Base-by-base conservation (phyloP, 345 rosid species). In the Camelina neglecta region DNA sequence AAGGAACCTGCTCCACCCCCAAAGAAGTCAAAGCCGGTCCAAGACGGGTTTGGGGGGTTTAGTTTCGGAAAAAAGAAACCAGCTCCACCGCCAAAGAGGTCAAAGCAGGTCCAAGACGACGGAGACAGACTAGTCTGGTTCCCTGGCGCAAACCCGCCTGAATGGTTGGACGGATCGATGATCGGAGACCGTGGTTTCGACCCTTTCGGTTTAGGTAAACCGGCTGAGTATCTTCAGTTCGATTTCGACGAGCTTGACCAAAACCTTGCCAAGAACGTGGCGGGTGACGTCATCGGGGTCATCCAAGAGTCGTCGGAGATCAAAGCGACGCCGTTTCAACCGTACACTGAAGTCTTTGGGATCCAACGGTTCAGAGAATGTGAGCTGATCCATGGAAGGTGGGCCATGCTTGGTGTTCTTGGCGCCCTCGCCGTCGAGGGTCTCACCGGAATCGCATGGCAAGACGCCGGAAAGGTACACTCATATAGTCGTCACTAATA, bases 131-230 rank as follows among this genome's bases (percentile, higher is more conserved):
- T 82, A 2, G 88, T 92, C 0, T 92, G 97, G 96, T 85, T 83
- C 73, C 98, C 92, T 0, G 86, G 90, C 0, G 97, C 91, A 8
- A 71, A 1, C 11, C 87, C 91, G 0, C 97, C 93, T 0, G 90
- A 84, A 72, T 92, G 94, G 94, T 83, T 90, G 1, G 97, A 94
- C 54, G 92, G 96, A 20, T 69, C 89, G 7, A 82, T 94, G 93
- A 82, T 89, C 4, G 95, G 97, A 35, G 97, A 92, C 84, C 83
- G 90, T 21, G 96, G 98, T 33, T 94, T 94, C 41, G 97, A 94
- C 60, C 98, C 98, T 0, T 83, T 92, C 21, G 96, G 95, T 60
- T 49, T 92, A 6, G 92, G 82, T 18, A 94, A 90, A 79, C 98
- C 96, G n/a, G 92, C 85, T 0, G 95, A 94, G 81, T 92, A 94